Percentiles rank a stretch among this genome's conserved stretches.
These are phyloP conservation scores for Adansonia gregorii DNA, from an alignment of 441 rosid species.

Conservation along the genomic window DNA sequence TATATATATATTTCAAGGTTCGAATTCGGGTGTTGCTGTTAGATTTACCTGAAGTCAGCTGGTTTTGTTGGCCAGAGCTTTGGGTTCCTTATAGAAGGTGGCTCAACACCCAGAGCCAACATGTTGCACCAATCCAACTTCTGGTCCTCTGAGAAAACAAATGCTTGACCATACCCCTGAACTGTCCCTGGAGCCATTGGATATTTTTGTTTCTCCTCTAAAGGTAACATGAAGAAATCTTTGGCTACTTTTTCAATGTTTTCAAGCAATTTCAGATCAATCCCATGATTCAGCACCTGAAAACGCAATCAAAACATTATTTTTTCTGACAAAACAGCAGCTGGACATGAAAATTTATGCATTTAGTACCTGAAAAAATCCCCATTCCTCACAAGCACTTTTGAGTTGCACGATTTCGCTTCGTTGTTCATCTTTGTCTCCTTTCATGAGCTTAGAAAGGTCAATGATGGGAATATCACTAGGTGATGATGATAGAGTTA, in stretches of 20 bases:
- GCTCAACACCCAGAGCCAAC: constrained; percentile 74
- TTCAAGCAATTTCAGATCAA: constrained; percentile 48
- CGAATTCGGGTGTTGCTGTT: not conserved
- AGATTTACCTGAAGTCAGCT: constrained; percentile 55
- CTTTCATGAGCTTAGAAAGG: constrained; percentile 50
- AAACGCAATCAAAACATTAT: not conserved
- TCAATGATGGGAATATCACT: constrained; percentile 56
- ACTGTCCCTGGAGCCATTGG: constrained; percentile 75
- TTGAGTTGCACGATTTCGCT: constrained; percentile 47
- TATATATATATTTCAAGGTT: not conserved
- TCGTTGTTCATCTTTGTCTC: constrained; percentile 35
- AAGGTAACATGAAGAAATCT: constrained; percentile 63
- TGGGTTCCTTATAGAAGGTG: constrained; percentile 59
- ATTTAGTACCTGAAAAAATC: constrained; percentile 64
- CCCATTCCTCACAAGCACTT: constrained; percentile 69
- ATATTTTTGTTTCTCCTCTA: constrained; percentile 67
- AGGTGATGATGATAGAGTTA: constrained; percentile 30
- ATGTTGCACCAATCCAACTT: constrained; percentile 84
- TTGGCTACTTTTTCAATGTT: constrained; percentile 57
- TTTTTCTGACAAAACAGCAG: not conserved
- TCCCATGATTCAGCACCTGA: constrained; percentile 66
- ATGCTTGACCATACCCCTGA: constrained; percentile 76
- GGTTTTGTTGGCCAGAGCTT: constrained; percentile 80
- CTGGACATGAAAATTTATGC: not conserved
- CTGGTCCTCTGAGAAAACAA: constrained; percentile 57